Conservation (phyloP, 2,329 filamentous ascomycete genomes). For the Aspergillus fumigatiaffinis region DNA sequence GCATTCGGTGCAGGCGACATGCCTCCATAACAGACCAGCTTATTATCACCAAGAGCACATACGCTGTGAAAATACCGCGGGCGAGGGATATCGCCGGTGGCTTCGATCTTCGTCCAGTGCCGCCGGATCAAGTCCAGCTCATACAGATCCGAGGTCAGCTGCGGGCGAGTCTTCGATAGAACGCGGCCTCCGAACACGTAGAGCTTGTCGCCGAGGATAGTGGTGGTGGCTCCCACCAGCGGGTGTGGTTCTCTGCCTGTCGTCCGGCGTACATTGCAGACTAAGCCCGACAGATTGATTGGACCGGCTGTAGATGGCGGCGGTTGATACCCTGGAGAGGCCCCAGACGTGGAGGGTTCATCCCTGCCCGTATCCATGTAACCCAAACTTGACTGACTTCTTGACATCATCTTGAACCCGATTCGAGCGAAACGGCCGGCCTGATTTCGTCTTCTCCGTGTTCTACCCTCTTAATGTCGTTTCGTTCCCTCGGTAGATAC, state of each 20-base stretch:
- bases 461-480: neutral
- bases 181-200: constrained; percentile 94
- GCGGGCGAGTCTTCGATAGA: constrained; percentile 76
- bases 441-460: neutral
- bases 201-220: constrained; percentile 88
- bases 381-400: constrained; percentile 38
- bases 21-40: constrained; percentile 95
- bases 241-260: constrained; percentile 89
- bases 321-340: constrained; percentile 27
- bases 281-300: constrained; percentile 62
- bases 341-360: constrained; percentile 25
- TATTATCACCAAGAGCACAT: constrained; percentile 88
- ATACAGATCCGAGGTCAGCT: constrained; percentile 85
- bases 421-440: neutral
- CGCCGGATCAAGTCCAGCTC: constrained; percentile 86
- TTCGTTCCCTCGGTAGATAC: neutral
- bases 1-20: constrained; percentile 75
- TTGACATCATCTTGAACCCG: constrained; percentile 30
- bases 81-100: constrained; percentile 78
- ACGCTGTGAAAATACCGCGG: constrained; percentile 97
- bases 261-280: constrained; percentile 71
- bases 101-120: constrained; percentile 89
- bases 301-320: constrained; percentile 38
- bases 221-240: constrained; percentile 90
- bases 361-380: constrained; percentile 31